Evolutionary conservation across 164 flowering plant species (phyloP).

Genomic region (Tetracentron sinense): DNA sequence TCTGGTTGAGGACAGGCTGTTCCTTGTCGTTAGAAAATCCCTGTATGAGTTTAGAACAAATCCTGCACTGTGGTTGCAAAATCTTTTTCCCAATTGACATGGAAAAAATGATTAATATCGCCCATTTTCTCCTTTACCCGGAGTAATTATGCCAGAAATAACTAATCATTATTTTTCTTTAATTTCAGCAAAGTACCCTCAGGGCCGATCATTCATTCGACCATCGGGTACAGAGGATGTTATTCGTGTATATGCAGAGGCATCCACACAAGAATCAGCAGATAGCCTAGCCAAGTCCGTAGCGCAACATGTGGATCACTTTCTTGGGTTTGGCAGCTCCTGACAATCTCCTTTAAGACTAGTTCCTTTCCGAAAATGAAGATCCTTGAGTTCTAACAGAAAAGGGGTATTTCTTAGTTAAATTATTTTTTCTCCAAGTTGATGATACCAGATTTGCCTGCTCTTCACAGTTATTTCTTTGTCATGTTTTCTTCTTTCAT

Average conservation of each 20-base stretch:
- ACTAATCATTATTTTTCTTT: background rate
- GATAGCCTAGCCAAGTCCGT: conserved; percentile 72
- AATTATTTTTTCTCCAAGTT: too few species aligned
- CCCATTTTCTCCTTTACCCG: background rate
- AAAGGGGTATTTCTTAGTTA: too few species aligned
- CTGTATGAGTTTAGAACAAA: background rate
- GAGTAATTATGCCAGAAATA: too few species aligned
- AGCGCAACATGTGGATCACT: conserved; percentile 52
- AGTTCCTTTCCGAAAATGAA: too few species aligned
- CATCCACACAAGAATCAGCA: conserved; percentile 79
- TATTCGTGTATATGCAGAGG: conserved; percentile 89
- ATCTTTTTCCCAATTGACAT: background rate
- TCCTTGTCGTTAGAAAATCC: background rate
- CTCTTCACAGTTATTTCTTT: too few species aligned
- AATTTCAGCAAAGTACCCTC: conserved; percentile 60
- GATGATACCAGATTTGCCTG: too few species aligned
- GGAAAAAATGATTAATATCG: background rate
- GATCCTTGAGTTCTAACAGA: background rate
- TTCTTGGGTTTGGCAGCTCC: conserved; percentile 50
- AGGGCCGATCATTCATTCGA: conserved; percentile 74
- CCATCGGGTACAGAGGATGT: conserved; percentile 98
- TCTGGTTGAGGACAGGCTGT: too few species aligned
- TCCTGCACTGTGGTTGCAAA: background rate
- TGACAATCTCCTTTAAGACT: too few species aligned
- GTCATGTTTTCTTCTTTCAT: too few species aligned